phyloP scores from a whole-genome alignment of 805 yeast species.

The Candida cerambycidarum region DNA sequence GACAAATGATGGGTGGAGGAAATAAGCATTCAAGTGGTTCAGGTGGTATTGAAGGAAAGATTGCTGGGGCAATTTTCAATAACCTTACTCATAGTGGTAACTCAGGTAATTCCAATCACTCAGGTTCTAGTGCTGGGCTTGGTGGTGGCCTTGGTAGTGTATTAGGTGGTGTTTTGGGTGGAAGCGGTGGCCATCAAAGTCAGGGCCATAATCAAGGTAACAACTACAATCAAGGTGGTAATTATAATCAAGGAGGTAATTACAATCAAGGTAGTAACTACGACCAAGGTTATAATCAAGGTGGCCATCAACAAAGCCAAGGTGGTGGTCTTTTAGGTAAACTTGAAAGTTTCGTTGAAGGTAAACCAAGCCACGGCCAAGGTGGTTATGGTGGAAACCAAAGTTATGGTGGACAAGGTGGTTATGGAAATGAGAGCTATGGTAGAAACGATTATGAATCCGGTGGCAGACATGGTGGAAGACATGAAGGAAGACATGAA shows the following conservation, averaged over 20 bases:
- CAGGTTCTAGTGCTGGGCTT: slow-evolving; percentile 4
- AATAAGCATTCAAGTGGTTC: slow-evolving; percentile 34
- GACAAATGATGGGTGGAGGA: slow-evolving; percentile 53
- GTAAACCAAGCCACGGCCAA: slow-evolving; percentile 9
- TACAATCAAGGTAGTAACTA: slow-evolving; percentile 16
- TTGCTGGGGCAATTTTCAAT: slow-evolving; percentile 51
- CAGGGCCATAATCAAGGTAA: slow-evolving; percentile 13
- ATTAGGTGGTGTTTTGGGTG: slow-evolving; percentile 21
- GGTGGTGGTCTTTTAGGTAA: slow-evolving; percentile 12
- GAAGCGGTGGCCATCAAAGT: slow-evolving; percentile 16
- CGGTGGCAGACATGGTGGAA: slow-evolving; percentile 11
- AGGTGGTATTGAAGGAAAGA: slow-evolving; percentile 37
- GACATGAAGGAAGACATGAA: slow-evolving; percentile 3
- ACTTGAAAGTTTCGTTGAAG: not conserved
- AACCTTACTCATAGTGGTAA: slow-evolving; percentile 23
- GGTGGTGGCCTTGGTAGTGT: slow-evolving; percentile 10
- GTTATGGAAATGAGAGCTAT: slow-evolving; percentile 11
- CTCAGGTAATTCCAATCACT: not conserved
- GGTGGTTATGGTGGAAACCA: slow-evolving; percentile 20
- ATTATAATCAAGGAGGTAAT: not conserved
- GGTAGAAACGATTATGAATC: slow-evolving; percentile 18
- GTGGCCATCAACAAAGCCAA: slow-evolving; percentile 9
- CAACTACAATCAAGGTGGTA: slow-evolving; percentile 9
- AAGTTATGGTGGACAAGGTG: slow-evolving; percentile 18
- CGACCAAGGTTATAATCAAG: slow-evolving; percentile 17